Base-by-base conservation (phyloP, 164 flowering plant species). In the Santalum album region DNA sequence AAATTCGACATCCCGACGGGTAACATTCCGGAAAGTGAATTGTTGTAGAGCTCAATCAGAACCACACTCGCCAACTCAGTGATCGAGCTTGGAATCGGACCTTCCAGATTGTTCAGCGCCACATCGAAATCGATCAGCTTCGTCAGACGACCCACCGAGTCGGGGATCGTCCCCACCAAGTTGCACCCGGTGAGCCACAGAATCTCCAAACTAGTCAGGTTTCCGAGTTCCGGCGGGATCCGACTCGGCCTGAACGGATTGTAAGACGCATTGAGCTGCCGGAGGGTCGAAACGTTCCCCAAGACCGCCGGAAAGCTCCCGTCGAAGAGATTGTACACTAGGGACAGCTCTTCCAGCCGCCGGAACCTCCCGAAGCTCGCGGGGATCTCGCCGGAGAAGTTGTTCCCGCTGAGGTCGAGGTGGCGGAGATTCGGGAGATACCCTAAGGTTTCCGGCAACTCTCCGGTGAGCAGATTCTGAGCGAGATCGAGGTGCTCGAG, bases 341-440 rank as follows among this genome's bases (percentile, higher is more conserved):
- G 70, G 3, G 86, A 69, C 15, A 94, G 64, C 11, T 63, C 81
- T 54, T 82, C 83, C 6, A 94, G 86, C 3, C 61, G 61, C 52
- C 23, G 75, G 53, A 85, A 85, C 32, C 60, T 18, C 0, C 80
- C 91, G 58, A 78, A 87, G 17, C 64, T 63, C 26, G 32, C 68
- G 22, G 99, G 99, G 29, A 92, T 72, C 0, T 70, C 72, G 53
- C 96, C 96, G 69, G 96, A 74, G 61, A 94, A 82, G 55, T 85
- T 89, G 70, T 92, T 92, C 2, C 79, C 86, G 20, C 81, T 50
- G 25, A 92, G 64, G 54, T 85, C 95, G 20, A 92, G 77, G 59
- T 71, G 51, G 21, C 23, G 45, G 12, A 92, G 77, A 19, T 62
- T 67, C 0, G 77, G 65, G 40, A 89, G 65, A 44, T 74, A 69